These are phyloP conservation scores for Bipolaris victoriae DNA, from an alignment of 2,329 filamentous ascomycete genomes.

Conservation along the genomic window DNA sequence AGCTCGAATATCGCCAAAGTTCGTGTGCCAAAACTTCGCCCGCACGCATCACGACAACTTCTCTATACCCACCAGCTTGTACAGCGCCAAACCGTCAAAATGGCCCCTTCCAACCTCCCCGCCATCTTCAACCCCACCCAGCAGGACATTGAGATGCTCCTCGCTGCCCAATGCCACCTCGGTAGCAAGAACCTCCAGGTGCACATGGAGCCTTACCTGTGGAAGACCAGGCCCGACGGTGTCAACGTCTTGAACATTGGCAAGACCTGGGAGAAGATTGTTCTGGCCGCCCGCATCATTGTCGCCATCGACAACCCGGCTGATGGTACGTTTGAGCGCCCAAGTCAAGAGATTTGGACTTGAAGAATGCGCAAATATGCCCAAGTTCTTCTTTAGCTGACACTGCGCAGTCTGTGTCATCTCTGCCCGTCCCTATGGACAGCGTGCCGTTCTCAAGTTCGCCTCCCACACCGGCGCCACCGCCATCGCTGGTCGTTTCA, in stretches of 20 bases:
- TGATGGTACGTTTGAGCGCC: constrained; percentile 70
- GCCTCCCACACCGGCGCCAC: constrained; percentile 96
- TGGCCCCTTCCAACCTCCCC: constrained; percentile 95
- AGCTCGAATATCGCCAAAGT: too few relatives aligned
- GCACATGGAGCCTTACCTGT: constrained; percentile 99
- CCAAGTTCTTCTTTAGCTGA: constrained; percentile 20
- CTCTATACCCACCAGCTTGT: constrained; percentile 30
- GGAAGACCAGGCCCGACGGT: constrained; percentile 98
- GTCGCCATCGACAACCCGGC: constrained; percentile 99
- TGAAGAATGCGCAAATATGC: constrained; percentile 6
- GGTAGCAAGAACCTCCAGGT: constrained; percentile 99
- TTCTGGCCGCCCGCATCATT: constrained; percentile 98
- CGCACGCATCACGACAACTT: constrained; percentile 34
- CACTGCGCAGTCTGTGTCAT: constrained; percentile 70
- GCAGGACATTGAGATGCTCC: constrained; percentile 99
- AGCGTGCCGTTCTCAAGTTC: constrained; percentile 99
- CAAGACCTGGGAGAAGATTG: constrained; percentile 99
- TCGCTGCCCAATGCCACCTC: constrained; percentile 94
- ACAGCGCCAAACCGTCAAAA: constrained; percentile 63
- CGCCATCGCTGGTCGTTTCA: constrained; percentile 99
- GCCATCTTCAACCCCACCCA: constrained; percentile 95
- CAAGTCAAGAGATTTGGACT: constrained; percentile 10
- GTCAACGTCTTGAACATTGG: constrained; percentile 99
- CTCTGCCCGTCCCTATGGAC: constrained; percentile 98
- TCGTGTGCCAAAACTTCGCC: constrained; percentile 25